Conservation (phyloP, 345 rosid species). For the Zanthoxylum bungeanum region DNA sequence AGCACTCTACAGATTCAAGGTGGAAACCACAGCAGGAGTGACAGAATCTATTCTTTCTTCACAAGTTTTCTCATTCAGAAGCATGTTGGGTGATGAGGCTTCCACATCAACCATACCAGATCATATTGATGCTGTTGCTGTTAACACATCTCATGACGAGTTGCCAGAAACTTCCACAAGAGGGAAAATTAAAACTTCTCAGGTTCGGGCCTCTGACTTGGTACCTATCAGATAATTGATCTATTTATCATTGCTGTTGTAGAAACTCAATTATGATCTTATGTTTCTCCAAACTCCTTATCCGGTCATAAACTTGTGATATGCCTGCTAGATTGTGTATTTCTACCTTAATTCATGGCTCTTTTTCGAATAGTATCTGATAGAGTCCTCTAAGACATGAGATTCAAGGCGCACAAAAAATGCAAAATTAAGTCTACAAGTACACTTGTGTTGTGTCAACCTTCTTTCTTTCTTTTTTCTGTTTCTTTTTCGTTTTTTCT, state of each 20-base stretch:
- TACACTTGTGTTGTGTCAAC: neutral
- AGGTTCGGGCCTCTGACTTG: slow-evolving; percentile 44
- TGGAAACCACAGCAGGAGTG: slow-evolving; percentile 68
- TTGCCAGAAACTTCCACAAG: slow-evolving; percentile 52
- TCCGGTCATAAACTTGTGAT: neutral
- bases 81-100: slow-evolving; percentile 52
- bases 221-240: neutral
- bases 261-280: neutral
- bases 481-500: too few relatives aligned
- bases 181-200: slow-evolving; percentile 41
- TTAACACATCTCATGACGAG: slow-evolving; percentile 23
- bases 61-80: slow-evolving; percentile 87
- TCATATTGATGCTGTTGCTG: slow-evolving; percentile 24
- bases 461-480: too few relatives aligned
- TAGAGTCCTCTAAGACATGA: neutral
- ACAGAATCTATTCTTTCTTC: slow-evolving; percentile 73
- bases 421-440: neutral
- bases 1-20: slow-evolving; percentile 79
- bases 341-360: neutral
- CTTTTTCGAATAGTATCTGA: neutral
- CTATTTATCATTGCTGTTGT: neutral
- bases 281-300: neutral
- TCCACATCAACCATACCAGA: slow-evolving; percentile 34
- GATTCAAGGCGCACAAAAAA: neutral
- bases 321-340: neutral